Evolutionary conservation across 345 rosid species (phyloP), one percentile per base, ranked within the genome.

Genomic region (Arabidopsis arenosa): DNA sequence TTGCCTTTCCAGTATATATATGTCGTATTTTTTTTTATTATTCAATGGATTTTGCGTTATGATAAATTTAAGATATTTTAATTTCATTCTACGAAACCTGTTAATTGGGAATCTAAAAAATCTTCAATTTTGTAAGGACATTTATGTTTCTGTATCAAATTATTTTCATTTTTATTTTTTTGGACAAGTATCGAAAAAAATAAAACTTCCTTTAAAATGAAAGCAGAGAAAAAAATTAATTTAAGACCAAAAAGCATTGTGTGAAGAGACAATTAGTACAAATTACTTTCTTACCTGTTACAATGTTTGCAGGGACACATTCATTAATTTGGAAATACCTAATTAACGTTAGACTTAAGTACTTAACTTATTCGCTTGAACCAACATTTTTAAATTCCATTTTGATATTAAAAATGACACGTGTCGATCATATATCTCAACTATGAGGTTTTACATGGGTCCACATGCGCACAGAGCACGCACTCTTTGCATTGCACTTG

Each of bases 401-500:
- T 47, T 56, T 9, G 1, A 6, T 30, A 40, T 3, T 72, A 15
- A 23, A 23, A 4, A 11, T 7, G 15, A 54, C 70, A 69, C 59
- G 75, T 62, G 75, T 76, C 65, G 7, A 35, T 10, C 17, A 5
- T 14, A 26, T 26, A 70, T 36, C 35, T 32, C 10, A 70, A 63
- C 6, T 69, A 3, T 3, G 30, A 7, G 5, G 47, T 9, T 75
- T 30, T 18, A 51, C 41, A 33, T 33, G 69, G 80, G 52, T 76
- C 80, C 75, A 76, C 79, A 76, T 76, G 79, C 58, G n/a, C 43
- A 68, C 64, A 32, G 7, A 39, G 55, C 74, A 69, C 70, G 55
- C 74, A 69, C 70, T 62, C 70, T 69, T 28, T 28, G 30, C 30
- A 28, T 28, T 76, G 70, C 59, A 54, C 2, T 63, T 69, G 75